Percentiles rank a stretch among this genome's conserved stretches.
These are phyloP conservation scores for Penicillium sp. DNA, from an alignment of 2,329 filamentous ascomycete species.

Conservation along the genomic window DNA sequence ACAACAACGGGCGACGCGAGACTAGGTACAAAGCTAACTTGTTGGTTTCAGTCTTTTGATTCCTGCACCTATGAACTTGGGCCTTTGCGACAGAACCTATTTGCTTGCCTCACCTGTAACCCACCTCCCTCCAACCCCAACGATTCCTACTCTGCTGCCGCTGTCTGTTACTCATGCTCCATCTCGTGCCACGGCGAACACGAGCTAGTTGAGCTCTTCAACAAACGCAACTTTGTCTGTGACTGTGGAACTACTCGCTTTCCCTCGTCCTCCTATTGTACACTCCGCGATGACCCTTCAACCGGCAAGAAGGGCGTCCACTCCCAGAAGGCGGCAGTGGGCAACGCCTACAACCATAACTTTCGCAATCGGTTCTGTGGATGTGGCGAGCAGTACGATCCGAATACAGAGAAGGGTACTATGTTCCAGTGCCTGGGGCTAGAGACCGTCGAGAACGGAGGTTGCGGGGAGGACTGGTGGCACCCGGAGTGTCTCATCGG, in stretches of 20 bases:
- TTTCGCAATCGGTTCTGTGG: slow-evolving; percentile 90
- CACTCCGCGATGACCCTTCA: slow-evolving; percentile 65
- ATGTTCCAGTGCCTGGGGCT: slow-evolving; percentile 97
- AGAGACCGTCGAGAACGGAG: slow-evolving; percentile 72
- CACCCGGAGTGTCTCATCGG: slow-evolving; percentile 90
- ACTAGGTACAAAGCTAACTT: slow-evolving; percentile 15
- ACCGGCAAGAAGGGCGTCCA: slow-evolving; percentile 77
- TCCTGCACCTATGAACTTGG: slow-evolving; percentile 89
- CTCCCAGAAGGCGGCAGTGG: slow-evolving; percentile 64
- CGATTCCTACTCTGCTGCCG: slow-evolving; percentile 67
- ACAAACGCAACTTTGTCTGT: slow-evolving; percentile 91
- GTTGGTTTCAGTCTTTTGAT: slow-evolving; percentile 70
- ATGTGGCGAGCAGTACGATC: slow-evolving; percentile 82
- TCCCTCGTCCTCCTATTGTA: slow-evolving; percentile 66
- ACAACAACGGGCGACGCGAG: neutral
- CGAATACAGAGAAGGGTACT: slow-evolving; percentile 84
- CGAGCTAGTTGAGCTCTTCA: slow-evolving; percentile 89
- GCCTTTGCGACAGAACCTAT: slow-evolving; percentile 79
- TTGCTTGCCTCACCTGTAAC: slow-evolving; percentile 91
- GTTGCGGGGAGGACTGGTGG: slow-evolving; percentile 97
- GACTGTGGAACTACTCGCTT: slow-evolving; percentile 90
- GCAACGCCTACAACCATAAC: slow-evolving; percentile 93
- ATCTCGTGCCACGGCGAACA: slow-evolving; percentile 97
- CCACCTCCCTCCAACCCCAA: slow-evolving; percentile 64
- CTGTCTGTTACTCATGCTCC: slow-evolving; percentile 93